These are phyloP conservation scores for Fusarium phyllophilum DNA, from an alignment of 2,329 filamentous ascomycete species.

Conservation along the genomic window DNA sequence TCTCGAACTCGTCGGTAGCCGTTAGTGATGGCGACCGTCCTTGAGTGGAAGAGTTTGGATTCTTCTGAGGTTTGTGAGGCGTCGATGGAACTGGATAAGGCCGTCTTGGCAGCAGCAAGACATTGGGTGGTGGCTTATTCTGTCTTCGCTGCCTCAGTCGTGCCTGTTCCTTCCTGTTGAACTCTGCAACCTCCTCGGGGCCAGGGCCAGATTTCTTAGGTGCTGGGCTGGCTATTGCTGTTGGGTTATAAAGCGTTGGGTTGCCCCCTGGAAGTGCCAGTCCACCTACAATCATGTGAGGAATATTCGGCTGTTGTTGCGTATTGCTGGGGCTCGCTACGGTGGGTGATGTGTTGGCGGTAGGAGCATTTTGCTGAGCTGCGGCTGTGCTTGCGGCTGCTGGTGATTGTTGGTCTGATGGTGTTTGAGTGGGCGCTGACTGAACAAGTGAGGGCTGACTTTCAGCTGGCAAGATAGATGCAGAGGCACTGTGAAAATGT, in stretches of 20 bases:
- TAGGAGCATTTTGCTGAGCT: not conserved
- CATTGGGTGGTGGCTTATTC: not conserved
- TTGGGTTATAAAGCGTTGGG: not conserved
- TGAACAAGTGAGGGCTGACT: not conserved
- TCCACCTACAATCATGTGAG: not conserved
- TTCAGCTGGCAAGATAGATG: not conserved
- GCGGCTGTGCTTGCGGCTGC: not conserved
- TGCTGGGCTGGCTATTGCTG: not conserved
- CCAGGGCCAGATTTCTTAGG: not conserved
- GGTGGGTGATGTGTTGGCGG: not conserved
- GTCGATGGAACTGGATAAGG: not conserved
- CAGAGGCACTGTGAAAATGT: not conserved
- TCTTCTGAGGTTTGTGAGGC: not conserved
- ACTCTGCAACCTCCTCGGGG: not conserved
- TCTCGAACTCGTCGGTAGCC: not conserved
- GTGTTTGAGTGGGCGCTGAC: too few relatives aligned
- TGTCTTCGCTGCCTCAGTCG: not conserved
- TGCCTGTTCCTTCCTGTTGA: not conserved
- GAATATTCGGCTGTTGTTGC: not conserved
- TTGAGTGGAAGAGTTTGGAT: not conserved
- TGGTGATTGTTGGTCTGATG: not conserved
- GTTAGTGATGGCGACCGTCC: not conserved
- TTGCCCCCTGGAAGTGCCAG: conserved; percentile 29
- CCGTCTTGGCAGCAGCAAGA: not conserved
- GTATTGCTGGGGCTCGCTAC: not conserved